Conservation (phyloP, 2,329 filamentous ascomycete genomes). For the Apiospora phragmitis region DNA sequence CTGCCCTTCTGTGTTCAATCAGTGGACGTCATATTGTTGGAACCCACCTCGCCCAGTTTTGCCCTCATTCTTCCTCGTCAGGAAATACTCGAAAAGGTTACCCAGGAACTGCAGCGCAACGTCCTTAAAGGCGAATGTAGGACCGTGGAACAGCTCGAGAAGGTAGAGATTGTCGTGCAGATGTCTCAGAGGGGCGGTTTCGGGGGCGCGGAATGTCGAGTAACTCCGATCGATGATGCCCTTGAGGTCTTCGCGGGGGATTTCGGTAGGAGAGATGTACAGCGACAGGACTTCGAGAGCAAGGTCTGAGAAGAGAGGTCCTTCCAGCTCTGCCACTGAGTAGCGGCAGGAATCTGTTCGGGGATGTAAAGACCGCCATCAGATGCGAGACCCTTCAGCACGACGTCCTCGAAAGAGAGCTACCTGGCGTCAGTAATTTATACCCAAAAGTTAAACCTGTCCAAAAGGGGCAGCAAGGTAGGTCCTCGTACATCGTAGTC, state of each 20-base stretch:
- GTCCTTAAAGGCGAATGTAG: slow-evolving; percentile 95
- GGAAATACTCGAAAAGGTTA: slow-evolving; percentile 92
- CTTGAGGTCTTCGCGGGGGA: slow-evolving; percentile 77
- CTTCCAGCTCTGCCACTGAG: slow-evolving; percentile 70
- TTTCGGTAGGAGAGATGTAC: slow-evolving; percentile 83
- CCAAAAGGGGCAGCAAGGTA: slow-evolving; percentile 16
- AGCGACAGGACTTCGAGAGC: slow-evolving; percentile 83
- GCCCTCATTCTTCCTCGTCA: slow-evolving; percentile 70
- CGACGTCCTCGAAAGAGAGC: slow-evolving; percentile 89
- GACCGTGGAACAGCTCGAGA: slow-evolving; percentile 94
- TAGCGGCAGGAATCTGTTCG: slow-evolving; percentile 67
- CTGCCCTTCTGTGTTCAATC: slow-evolving; percentile 28
- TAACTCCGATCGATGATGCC: slow-evolving; percentile 84
- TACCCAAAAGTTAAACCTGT: slow-evolving; percentile 5
- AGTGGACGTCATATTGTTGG: background rate
- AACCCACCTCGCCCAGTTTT: slow-evolving; percentile 58
- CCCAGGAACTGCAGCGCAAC: slow-evolving; percentile 91
- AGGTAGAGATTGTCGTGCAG: slow-evolving; percentile 79
- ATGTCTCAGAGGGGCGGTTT: slow-evolving; percentile 79
- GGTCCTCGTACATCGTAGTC: slow-evolving; percentile 45
- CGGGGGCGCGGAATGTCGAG: slow-evolving; percentile 78
- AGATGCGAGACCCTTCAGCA: slow-evolving; percentile 82
- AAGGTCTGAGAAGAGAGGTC: slow-evolving; percentile 78
- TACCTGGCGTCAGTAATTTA: slow-evolving; percentile 34
- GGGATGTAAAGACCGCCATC: slow-evolving; percentile 92